Conservation (phyloP, 768 basidiomycete genomes). For the Exsudoporus frostii region DNA sequence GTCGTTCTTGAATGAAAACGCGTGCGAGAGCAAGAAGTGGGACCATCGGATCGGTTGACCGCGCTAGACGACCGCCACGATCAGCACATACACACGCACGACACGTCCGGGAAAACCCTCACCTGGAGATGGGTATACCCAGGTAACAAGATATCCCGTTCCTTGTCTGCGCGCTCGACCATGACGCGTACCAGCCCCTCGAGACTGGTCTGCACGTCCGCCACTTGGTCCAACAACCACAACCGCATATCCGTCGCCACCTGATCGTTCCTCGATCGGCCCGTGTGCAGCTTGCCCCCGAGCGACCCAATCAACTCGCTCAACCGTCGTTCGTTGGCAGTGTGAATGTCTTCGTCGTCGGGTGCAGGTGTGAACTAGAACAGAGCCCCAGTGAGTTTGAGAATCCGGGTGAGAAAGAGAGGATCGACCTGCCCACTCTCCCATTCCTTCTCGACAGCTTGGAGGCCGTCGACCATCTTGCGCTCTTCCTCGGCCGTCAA, state of each 20-base stretch:
- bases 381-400: background rate
- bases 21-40: conserved; percentile 92
- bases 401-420: background rate
- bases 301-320: conserved; percentile 90
- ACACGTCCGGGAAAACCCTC: conserved; percentile 7
- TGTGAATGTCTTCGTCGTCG: conserved; percentile 99
- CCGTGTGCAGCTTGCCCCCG: conserved; percentile 96
- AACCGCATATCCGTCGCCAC: conserved; percentile 98
- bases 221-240: conserved; percentile 84
- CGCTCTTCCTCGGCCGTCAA: conserved; percentile 71
- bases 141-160: conserved; percentile 86
- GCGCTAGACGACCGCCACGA: conserved; percentile 50
- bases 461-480: conserved; percentile 72
- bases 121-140: conserved; percentile 99
- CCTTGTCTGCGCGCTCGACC: conserved; percentile 89
- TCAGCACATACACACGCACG: background rate
- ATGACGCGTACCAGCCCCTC: conserved; percentile 83
- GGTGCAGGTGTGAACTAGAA: conserved; percentile 67
- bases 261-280: conserved; percentile 96
- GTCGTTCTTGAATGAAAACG: conserved; percentile 89
- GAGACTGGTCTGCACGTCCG: conserved; percentile 62
- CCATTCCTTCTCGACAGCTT: conserved; percentile 83
- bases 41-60: conserved; percentile 99
- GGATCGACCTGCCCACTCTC: conserved; percentile 50
- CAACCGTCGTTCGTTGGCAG: conserved; percentile 93